Conservation (phyloP, 2,329 filamentous ascomycete genomes). For the Salinomyces thailandicus region DNA sequence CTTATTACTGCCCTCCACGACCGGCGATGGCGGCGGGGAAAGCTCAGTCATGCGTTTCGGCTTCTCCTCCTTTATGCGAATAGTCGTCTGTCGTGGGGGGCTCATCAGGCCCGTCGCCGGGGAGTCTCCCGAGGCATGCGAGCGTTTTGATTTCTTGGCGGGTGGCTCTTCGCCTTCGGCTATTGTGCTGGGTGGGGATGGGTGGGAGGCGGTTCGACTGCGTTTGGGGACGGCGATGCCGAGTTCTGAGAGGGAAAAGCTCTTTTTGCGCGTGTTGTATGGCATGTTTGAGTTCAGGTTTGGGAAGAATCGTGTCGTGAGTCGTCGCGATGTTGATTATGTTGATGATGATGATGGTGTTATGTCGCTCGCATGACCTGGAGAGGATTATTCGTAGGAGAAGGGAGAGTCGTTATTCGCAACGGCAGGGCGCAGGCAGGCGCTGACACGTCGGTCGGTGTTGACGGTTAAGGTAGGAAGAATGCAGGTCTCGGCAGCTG, state of each 20-base stretch:
- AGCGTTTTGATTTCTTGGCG: conserved; percentile 60
- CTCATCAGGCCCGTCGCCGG: conserved; percentile 30
- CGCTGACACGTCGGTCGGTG: too few relatives aligned
- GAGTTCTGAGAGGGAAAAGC: conserved; percentile 80
- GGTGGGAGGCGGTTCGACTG: conserved; percentile 35
- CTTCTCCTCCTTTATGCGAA: conserved; percentile 39
- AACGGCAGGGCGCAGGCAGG: too few relatives aligned
- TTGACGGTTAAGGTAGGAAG: too few relatives aligned
- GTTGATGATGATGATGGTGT: too few relatives aligned
- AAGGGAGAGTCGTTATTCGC: too few relatives aligned
- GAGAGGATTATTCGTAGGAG: too few relatives aligned
- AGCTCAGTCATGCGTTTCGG: conserved; percentile 45
- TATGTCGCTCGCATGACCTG: too few relatives aligned
- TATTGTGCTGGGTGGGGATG: conserved; percentile 52
- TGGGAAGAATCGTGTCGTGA: too few relatives aligned
- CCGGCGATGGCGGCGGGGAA: conserved; percentile 71
- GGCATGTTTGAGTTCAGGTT: too few relatives aligned
- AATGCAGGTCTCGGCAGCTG: too few relatives aligned
- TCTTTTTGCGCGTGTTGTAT: conserved; percentile 58
- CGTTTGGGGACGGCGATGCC: conserved; percentile 71
- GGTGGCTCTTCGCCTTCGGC: conserved; percentile 47
- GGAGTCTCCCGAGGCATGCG: conserved; percentile 48
- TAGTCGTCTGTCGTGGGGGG: conserved; percentile 34
- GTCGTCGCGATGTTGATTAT: too few relatives aligned
- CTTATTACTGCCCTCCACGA: conserved; percentile 40